Conservation (phyloP, 768 basidiomycete species). For the Boletales sp. region DNA sequence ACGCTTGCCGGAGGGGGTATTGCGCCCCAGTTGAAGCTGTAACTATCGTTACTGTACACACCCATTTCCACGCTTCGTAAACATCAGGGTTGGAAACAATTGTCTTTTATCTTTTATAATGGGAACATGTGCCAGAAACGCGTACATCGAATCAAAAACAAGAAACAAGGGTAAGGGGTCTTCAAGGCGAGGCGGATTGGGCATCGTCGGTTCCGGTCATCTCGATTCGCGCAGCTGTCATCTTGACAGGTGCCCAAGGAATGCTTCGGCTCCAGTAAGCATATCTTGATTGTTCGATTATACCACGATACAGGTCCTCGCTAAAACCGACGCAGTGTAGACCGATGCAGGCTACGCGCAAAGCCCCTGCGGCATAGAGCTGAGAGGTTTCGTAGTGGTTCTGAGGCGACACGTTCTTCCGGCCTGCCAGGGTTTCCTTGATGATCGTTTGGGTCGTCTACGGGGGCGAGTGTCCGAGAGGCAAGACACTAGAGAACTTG, state of each 20-base stretch:
- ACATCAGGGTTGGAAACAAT: no score
- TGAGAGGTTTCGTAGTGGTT: conserved; percentile 73
- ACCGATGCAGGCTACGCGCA: conserved; percentile 70
- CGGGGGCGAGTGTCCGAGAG: conserved; percentile 9
- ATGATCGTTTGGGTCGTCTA: conserved; percentile 66
- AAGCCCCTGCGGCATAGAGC: conserved; percentile 68
- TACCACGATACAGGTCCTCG: conserved; percentile 55
- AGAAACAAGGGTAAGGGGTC: neutral
- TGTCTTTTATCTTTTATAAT: neutral
- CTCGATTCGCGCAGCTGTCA: conserved; percentile 9
- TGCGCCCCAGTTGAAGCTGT: conserved; percentile 25
- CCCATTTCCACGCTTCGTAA: no score
- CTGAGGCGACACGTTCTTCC: conserved; percentile 77
- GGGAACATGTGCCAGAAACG: neutral
- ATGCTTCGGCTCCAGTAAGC: conserved; percentile 22
- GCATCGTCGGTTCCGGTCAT: conserved; percentile 8
- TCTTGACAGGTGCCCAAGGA: conserved; percentile 11
- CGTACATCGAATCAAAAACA: neutral
- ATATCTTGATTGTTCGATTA: conserved; percentile 58
- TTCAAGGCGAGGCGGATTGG: conserved; percentile 7
- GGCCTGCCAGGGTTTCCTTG: conserved; percentile 65
- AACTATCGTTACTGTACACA: neutral
- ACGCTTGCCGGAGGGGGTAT: conserved; percentile 16
- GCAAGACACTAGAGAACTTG: neutral
- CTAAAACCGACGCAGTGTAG: conserved; percentile 79